These are phyloP conservation scores for Papiliotrema laurentii DNA, from an alignment of 1,284 basidiomycete genomes.

Conservation along the genomic window DNA sequence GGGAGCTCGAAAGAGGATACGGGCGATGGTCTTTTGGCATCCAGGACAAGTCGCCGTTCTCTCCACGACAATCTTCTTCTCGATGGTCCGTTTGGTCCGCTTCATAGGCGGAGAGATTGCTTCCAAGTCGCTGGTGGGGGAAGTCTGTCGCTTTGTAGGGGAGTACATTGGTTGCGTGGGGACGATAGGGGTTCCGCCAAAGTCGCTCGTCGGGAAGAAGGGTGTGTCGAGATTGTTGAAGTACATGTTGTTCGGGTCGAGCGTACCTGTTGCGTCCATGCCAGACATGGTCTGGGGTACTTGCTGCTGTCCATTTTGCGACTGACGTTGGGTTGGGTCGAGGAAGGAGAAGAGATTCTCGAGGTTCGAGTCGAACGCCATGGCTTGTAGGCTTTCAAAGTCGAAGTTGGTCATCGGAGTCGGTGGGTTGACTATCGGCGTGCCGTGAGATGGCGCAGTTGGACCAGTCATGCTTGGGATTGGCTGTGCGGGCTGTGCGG, in stretches of 20 bases:
- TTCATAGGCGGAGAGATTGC: constrained; percentile 21
- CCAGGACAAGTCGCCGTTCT: constrained; percentile 19
- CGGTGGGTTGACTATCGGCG: background rate
- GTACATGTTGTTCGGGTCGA: background rate
- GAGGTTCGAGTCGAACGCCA: constrained; percentile 27
- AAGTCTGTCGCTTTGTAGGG: constrained; percentile 13
- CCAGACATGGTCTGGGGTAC: background rate
- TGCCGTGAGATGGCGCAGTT: background rate
- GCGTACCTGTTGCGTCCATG: background rate
- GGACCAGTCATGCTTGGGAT: too few relatives aligned
- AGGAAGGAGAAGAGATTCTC: constrained; percentile 40
- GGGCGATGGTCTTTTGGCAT: constrained; percentile 27
- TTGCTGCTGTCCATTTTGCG: background rate
- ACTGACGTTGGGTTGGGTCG: constrained; percentile 18
- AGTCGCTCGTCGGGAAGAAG: background rate
- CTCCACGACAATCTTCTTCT: constrained; percentile 42
- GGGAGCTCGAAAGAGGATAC: constrained; percentile 39
- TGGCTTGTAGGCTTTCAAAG: constrained; percentile 40
- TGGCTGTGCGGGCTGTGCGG: background rate
- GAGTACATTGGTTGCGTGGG: constrained; percentile 3
- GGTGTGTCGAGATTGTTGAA: constrained; percentile 2
- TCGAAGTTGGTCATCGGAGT: constrained; percentile 36
- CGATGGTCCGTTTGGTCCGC: constrained; percentile 24
- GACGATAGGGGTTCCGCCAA: background rate
- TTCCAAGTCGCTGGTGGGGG: constrained; percentile 16